These are phyloP conservation scores for Fusarium sp. DNA, from an alignment of 2,329 filamentous ascomycete species.

Conservation along the genomic window DNA sequence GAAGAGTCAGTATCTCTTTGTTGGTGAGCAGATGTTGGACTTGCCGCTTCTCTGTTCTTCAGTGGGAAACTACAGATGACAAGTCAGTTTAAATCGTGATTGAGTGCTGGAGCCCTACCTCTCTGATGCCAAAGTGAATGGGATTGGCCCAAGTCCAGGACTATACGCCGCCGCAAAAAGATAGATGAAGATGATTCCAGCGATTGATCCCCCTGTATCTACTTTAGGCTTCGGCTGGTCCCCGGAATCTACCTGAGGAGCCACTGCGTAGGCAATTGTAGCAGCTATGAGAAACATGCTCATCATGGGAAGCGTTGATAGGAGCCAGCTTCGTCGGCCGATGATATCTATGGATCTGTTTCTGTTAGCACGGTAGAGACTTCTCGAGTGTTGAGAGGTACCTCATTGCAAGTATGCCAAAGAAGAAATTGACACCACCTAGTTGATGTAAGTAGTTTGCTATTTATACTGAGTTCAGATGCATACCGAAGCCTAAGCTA, in stretches of 20 bases:
- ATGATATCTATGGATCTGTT: conserved; percentile 50
- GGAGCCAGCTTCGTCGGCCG: conserved; percentile 57
- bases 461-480: background rate
- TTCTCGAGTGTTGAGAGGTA: accelerated
- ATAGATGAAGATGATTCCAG: conserved; percentile 35
- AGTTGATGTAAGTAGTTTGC: background rate
- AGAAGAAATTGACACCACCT: conserved; percentile 55
- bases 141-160: conserved; percentile 57
- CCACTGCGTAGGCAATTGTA: conserved; percentile 16
- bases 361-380: background rate
- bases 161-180: conserved; percentile 57
- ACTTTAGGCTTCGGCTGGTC: background rate
- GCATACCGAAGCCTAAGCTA: conserved; percentile 48
- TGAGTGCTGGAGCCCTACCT: background rate
- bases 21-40: background rate
- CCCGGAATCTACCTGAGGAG: conserved; percentile 18
- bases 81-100: background rate
- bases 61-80: conserved; percentile 55
- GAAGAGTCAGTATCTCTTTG: conserved; percentile 16
- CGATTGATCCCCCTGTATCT: conserved; percentile 1
- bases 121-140: conserved; percentile 63
- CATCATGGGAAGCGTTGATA: conserved; percentile 59
- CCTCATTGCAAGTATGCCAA: conserved; percentile 52
- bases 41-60: conserved; percentile 59
- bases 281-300: conserved; percentile 33